Evolutionary conservation across 441 rosid species (phyloP).

Genomic region (Mallotus repandus): DNA sequence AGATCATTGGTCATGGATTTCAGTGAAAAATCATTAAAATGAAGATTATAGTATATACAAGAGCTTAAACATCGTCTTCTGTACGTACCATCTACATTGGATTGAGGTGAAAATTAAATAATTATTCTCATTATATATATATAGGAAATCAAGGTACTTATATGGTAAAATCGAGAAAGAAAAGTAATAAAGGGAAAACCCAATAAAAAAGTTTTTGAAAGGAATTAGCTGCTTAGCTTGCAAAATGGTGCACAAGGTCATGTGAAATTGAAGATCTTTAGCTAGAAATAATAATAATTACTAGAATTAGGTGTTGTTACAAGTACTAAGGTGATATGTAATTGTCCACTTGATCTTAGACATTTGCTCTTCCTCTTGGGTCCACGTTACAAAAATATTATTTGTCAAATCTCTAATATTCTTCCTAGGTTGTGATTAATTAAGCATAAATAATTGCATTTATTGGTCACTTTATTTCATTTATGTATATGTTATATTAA

Average conservation of each 20-base stretch:
- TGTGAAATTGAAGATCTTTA: conserved; percentile 21
- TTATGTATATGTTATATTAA: background rate
- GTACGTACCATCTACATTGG: conserved; percentile 30
- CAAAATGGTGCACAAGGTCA: conserved; percentile 33
- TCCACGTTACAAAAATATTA: conserved; percentile 18
- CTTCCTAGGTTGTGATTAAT: conserved; percentile 20
- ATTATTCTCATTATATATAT: background rate
- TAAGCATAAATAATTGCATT: background rate
- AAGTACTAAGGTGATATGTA: conserved; percentile 14
- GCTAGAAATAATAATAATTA: background rate
- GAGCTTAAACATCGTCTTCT: conserved; percentile 30
- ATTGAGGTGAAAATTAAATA: background rate
- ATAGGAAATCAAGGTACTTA: conserved; percentile 17
- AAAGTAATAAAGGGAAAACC: background rate
- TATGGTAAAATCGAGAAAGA: conserved; percentile 26
- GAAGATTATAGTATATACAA: background rate
- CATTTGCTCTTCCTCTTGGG: conserved; percentile 35
- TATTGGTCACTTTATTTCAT: background rate
- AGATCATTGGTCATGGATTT: conserved; percentile 37
- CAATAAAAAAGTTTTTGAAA: background rate
- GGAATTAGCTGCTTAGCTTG: conserved; percentile 34
- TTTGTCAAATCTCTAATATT: conserved; percentile 16
- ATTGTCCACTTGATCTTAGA: conserved; percentile 38
- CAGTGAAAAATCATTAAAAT: conserved; percentile 38
- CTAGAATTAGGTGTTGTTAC: conserved; percentile 12